These are phyloP conservation scores for Eleusine coracana DNA, from an alignment of 176 grass and related monocot genomes.

Conservation along the genomic window DNA sequence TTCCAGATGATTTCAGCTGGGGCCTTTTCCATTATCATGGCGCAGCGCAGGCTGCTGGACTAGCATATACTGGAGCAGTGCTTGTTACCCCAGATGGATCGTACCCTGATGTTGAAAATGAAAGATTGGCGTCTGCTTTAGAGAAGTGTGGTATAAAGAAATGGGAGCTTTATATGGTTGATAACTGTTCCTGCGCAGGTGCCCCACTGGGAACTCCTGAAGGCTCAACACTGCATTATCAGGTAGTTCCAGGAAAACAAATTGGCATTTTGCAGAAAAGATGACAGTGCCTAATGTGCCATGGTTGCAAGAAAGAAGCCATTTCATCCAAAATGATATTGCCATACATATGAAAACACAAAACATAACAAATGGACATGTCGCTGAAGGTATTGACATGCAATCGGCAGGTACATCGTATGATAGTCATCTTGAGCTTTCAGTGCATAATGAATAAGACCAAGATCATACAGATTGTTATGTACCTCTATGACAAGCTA, in stretches of 20 bases:
- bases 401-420: conserved; percentile 13
- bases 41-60: conserved; percentile 74
- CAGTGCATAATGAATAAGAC: background rate
- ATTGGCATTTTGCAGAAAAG: conserved; percentile 37
- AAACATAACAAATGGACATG: background rate
- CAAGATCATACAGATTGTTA: background rate
- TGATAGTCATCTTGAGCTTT: background rate
- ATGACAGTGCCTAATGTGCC: conserved; percentile 41
- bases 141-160: conserved; percentile 81
- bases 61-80: conserved; percentile 85
- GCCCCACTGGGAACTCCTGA: conserved; percentile 73
- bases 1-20: conserved; percentile 84
- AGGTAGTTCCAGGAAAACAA: conserved; percentile 54
- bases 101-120: conserved; percentile 52
- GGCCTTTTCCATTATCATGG: conserved; percentile 92
- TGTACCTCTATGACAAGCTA: background rate
- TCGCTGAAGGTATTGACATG: conserved; percentile 10
- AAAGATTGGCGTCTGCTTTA: conserved; percentile 62
- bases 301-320: background rate
- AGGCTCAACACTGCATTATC: conserved; percentile 68
- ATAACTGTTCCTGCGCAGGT: conserved; percentile 72
- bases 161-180: conserved; percentile 85
- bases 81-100: conserved; percentile 83
- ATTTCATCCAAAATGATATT: conserved; percentile 20
- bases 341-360: conserved; percentile 7